Conservation (phyloP, 75 land plant species). For the Pinus tabuliformis region DNA sequence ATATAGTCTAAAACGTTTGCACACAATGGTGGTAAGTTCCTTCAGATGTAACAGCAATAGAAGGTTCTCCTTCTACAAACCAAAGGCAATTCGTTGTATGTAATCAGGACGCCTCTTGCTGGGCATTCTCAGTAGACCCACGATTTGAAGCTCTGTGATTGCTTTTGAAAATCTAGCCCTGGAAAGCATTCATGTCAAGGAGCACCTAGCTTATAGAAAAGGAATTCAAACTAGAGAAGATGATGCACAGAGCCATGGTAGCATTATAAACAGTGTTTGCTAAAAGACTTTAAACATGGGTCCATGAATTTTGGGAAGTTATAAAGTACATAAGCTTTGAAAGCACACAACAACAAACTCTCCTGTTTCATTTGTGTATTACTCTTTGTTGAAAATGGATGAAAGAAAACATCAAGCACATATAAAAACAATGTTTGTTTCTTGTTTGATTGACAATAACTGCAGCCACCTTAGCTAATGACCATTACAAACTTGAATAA, state of each 20-base stretch:
- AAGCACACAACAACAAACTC: neutral
- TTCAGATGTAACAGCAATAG: too few species aligned
- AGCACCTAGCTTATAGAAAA: neutral
- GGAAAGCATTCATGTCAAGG: conserved; percentile 35
- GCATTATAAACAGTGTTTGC: neutral
- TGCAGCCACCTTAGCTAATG: too few species aligned
- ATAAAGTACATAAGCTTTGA: neutral
- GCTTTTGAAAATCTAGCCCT: conserved; percentile 91
- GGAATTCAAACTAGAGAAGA: neutral
- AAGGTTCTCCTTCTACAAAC: conserved; percentile 16
- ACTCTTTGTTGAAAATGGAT: neutral
- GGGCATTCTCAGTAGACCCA: conserved; percentile 80
- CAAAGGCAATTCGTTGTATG: conserved; percentile 78
- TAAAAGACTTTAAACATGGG: neutral
- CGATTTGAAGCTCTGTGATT: conserved; percentile 77
- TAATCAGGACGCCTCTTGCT: conserved; percentile 80
- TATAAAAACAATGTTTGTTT: neutral
- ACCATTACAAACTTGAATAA: too few species aligned
- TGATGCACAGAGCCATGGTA: neutral
- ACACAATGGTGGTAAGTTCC: too few species aligned
- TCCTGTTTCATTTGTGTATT: too few species aligned
- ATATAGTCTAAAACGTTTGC: too few species aligned
- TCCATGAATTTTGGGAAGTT: neutral
- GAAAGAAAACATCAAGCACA: neutral
- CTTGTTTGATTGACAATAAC: too few species aligned